These are phyloP conservation scores for Diutina ranongensis DNA, from an alignment of 1,139 yeast genomes.

Conservation along the genomic window DNA sequence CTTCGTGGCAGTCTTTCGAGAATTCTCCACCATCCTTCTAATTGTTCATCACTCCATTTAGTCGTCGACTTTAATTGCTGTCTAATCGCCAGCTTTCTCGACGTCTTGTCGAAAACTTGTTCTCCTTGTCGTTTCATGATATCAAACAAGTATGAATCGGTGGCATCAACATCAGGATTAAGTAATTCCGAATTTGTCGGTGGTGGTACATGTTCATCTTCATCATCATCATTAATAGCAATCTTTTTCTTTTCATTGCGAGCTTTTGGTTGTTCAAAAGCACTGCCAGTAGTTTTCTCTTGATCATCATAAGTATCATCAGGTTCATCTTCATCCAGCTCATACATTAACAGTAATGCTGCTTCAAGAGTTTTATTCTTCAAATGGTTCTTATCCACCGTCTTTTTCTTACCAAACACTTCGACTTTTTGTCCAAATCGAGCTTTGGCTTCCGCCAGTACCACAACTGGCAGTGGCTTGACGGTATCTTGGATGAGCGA, in stretches of 20 bases:
- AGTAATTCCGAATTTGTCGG: not conserved
- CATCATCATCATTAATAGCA: constrained; percentile 11
- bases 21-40: constrained; percentile 89
- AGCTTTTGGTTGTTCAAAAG: not conserved
- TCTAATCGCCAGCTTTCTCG: constrained; percentile 43
- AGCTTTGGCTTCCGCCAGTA: constrained; percentile 11
- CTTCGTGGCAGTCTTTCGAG: constrained; percentile 52
- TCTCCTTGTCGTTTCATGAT: constrained; percentile 41
- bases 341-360: constrained; percentile 56
- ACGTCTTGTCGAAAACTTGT: constrained; percentile 32
- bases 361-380: constrained; percentile 49
- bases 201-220: constrained; percentile 10
- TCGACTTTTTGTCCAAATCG: constrained; percentile 21
- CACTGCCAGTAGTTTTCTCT: constrained; percentile 24
- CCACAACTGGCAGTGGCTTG: not conserved
- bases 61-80: constrained; percentile 39
- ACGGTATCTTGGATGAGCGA: constrained; percentile 17
- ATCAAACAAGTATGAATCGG: constrained; percentile 48
- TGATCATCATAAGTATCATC: constrained; percentile 81
- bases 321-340: constrained; percentile 67
- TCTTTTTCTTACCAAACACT: constrained; percentile 14
- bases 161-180: constrained; percentile 11
- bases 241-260: constrained; percentile 7
- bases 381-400: constrained; percentile 20
- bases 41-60: constrained; percentile 78